Evolutionary conservation across 2,329 filamentous ascomycete species (phyloP).

Genomic region (Orbilia quercus): DNA sequence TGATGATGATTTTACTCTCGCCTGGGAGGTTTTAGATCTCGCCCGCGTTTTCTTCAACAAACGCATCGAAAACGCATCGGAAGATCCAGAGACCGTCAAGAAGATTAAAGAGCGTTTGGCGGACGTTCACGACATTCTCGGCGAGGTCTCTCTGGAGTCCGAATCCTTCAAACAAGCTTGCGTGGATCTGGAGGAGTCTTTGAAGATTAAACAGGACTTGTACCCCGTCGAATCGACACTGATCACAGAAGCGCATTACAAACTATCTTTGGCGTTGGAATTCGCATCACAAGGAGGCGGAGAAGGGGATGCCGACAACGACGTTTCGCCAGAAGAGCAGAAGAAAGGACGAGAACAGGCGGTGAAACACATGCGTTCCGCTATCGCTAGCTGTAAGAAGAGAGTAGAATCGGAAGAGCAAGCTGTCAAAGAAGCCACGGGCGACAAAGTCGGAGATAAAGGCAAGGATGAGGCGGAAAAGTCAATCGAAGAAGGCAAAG

Average conservation of each 20-base stretch:
- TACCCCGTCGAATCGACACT: slow-evolving; percentile 84
- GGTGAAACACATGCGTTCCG: slow-evolving; percentile 58
- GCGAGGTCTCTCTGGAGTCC: slow-evolving; percentile 96
- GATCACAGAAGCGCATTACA: slow-evolving; percentile 94
- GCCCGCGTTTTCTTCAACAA: slow-evolving; percentile 75
- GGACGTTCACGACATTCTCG: slow-evolving; percentile 91
- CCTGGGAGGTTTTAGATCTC: slow-evolving; percentile 84
- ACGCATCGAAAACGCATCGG: slow-evolving; percentile 63
- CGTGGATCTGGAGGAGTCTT: slow-evolving; percentile 79
- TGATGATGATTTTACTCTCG: slow-evolving; percentile 78
- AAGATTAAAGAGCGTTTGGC: slow-evolving; percentile 73
- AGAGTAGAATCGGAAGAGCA: slow-evolving; percentile 58
- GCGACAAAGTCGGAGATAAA: slow-evolving; percentile 63
- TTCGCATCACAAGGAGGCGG: slow-evolving; percentile 70
- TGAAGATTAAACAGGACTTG: slow-evolving; percentile 81
- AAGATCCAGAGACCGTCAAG: slow-evolving; percentile 61
- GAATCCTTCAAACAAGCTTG: slow-evolving; percentile 92
- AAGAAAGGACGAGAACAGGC: slow-evolving; percentile 65
- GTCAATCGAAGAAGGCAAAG: slow-evolving; percentile 79
- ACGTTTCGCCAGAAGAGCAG: slow-evolving; percentile 71
- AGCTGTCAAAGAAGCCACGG: slow-evolving; percentile 65
- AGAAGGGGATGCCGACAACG: slow-evolving; percentile 68
- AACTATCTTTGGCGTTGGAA: slow-evolving; percentile 92
- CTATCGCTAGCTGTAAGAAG: slow-evolving; percentile 58
- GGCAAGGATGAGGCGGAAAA: slow-evolving; percentile 68